Conservation (phyloP, 129 eudicot genomes). For the Lactuca saligna region DNA sequence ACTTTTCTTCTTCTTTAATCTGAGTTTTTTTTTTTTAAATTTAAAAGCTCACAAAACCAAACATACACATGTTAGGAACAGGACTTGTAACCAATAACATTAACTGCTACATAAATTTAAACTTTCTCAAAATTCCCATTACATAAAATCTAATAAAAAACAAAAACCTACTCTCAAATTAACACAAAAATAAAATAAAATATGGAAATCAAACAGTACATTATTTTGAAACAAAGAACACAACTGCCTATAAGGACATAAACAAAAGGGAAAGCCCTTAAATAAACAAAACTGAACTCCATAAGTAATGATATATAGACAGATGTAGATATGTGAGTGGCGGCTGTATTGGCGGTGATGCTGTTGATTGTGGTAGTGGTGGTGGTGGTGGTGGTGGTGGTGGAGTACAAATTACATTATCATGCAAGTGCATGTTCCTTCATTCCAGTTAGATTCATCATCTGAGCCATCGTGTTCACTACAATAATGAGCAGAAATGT, state of each 20-base stretch:
- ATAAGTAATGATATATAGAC: conserved; percentile 20
- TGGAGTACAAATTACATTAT: conserved; percentile 46
- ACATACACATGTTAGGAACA: not conserved
- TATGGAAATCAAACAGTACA: not conserved
- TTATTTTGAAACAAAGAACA: not conserved
- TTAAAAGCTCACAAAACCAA: too few species aligned
- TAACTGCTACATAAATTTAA: not conserved
- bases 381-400: not conserved
- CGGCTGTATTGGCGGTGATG: too few species aligned
- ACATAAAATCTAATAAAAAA: not conserved
- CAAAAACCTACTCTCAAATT: not conserved
- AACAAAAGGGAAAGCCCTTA: not conserved
- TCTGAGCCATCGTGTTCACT: conserved; percentile 57
- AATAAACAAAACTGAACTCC: conserved; percentile 28
- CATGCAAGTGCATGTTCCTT: conserved; percentile 53
- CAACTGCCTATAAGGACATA: conserved; percentile 11
- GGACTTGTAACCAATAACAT: not conserved
- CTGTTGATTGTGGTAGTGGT: not conserved
- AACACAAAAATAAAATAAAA: not conserved
- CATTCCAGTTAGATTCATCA: conserved; percentile 48
- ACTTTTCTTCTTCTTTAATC: too few species aligned
- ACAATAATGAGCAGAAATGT: conserved; percentile 16
- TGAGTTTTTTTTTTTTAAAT: too few species aligned
- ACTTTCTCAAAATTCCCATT: not conserved
- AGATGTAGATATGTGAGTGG: not conserved